A percentile compares a stretch with the other conserved stretches of the same genome.
These are phyloP conservation scores for Alternaria novae-zelandiae DNA, from an alignment of 2,329 filamentous ascomycete genomes.

Conservation along the genomic window DNA sequence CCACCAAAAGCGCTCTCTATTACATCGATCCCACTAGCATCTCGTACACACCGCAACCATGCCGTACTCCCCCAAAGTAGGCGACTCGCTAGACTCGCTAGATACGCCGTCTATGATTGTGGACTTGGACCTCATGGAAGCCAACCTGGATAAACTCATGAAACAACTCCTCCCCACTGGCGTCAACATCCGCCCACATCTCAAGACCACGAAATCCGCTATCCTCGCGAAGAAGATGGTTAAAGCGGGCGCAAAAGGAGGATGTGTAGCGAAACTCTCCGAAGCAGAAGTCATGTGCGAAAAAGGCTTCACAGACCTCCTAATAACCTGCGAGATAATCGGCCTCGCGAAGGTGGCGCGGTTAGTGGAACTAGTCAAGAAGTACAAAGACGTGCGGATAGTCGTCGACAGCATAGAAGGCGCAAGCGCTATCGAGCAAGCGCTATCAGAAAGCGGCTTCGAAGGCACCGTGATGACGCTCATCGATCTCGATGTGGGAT, in stretches of 20 bases:
- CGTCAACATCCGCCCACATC: constrained; percentile 56
- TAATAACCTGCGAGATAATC: constrained; percentile 61
- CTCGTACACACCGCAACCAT: constrained; percentile 15
- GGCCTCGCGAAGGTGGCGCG: constrained; percentile 55
- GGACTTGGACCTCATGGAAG: constrained; percentile 59
- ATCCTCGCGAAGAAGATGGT: constrained; percentile 54
- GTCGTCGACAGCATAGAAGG: constrained; percentile 58
- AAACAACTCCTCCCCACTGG: constrained; percentile 55
- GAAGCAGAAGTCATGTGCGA: constrained; percentile 50
- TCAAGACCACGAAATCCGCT: constrained; percentile 62
- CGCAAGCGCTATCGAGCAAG: constrained; percentile 55
- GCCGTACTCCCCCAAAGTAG: constrained; percentile 51
- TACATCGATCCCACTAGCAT: neutral
- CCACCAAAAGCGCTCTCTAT: neutral
- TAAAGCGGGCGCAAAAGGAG: constrained; percentile 57
- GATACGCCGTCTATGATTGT: constrained; percentile 65
- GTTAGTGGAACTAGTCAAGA: constrained; percentile 54
- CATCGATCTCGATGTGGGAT: constrained; percentile 59
- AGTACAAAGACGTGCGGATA: constrained; percentile 50
- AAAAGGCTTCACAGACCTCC: constrained; percentile 56
- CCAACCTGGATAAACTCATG: constrained; percentile 59
- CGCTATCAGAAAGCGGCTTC: constrained; percentile 47
- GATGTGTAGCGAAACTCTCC: constrained; percentile 60
- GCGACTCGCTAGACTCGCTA: constrained; percentile 53
- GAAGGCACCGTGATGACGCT: constrained; percentile 51